These are phyloP conservation scores for Wickerhamiella qilinensis DNA, from an alignment of 805 yeast species.

Conservation along the genomic window DNA sequence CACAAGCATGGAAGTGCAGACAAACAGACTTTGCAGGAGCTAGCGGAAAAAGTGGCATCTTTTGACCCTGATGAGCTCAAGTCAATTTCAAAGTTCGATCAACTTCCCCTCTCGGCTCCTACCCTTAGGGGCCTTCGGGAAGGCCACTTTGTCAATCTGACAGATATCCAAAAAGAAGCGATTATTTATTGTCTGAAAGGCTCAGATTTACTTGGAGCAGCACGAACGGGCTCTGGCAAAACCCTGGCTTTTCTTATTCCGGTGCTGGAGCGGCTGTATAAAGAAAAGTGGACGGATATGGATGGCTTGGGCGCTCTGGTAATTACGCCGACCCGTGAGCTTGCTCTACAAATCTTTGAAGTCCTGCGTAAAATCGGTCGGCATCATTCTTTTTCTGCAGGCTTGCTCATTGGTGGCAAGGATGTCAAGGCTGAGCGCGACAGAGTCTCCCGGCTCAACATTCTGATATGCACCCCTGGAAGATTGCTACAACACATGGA, in stretches of 20 bases:
- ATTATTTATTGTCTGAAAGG: conserved; percentile 67
- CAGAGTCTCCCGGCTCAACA: conserved; percentile 62
- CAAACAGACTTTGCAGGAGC: not conserved
- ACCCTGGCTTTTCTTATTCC: conserved; percentile 80
- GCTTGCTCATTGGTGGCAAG: conserved; percentile 86
- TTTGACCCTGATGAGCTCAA: conserved; percentile 24
- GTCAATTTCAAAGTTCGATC: conserved; percentile 39
- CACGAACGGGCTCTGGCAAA: conserved; percentile 83
- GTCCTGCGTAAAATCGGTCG: conserved; percentile 72
- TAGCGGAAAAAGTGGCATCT: conserved; percentile 28
- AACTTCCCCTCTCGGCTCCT: conserved; percentile 55
- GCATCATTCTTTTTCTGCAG: conserved; percentile 64
- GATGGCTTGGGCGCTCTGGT: conserved; percentile 85
- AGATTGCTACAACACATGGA: conserved; percentile 80
- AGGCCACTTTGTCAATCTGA: conserved; percentile 62
- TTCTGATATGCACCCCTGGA: conserved; percentile 85
- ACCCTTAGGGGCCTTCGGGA: conserved; percentile 61
- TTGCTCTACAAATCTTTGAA: conserved; percentile 82
- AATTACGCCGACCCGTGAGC: conserved; percentile 82
- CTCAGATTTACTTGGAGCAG: conserved; percentile 70
- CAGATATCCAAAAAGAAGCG: conserved; percentile 72
- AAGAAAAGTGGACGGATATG: conserved; percentile 58
- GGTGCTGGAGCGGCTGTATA: conserved; percentile 40
- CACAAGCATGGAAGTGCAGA: not conserved
- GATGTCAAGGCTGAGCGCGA: conserved; percentile 71